A percentile compares a stretch with the other conserved stretches of the same genome.
Evolutionary conservation across 192 early-diverging fungal genomes (phyloP).

Genomic region (Anaeromyces robustus): DNA sequence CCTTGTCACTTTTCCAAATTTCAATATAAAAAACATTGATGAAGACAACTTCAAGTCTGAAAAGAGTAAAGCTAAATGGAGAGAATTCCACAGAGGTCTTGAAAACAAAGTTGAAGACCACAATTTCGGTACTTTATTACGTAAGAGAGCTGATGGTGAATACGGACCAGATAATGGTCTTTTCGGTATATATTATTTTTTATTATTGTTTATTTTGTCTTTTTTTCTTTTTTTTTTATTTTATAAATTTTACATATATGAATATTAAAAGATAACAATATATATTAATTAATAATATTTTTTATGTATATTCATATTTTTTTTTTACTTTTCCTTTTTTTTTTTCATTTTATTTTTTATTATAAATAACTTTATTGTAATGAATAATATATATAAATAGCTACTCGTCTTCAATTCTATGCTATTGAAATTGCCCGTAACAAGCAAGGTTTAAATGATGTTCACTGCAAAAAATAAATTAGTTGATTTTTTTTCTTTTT

Average conservation of each 20-base stretch:
- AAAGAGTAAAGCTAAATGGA: slow-evolving; percentile 72
- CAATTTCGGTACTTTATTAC: slow-evolving; percentile 84
- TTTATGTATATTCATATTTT: background rate
- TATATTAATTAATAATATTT: too few relatives aligned
- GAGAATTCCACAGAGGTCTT: slow-evolving; percentile 71
- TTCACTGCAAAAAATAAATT: background rate
- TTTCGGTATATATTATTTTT: slow-evolving; percentile 46
- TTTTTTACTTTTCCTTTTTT: slow-evolving; percentile 2
- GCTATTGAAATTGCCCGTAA: slow-evolving; percentile 86
- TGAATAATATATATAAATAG: too few relatives aligned
- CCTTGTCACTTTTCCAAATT: slow-evolving; percentile 52
- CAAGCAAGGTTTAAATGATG: slow-evolving; percentile 58
- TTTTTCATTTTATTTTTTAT: too few relatives aligned
- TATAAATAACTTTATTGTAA: too few relatives aligned
- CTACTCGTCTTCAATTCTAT: slow-evolving; percentile 67
- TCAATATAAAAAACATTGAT: slow-evolving; percentile 51
- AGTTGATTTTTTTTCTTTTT: too few relatives aligned
- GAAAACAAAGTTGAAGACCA: slow-evolving; percentile 74
- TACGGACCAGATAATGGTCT: slow-evolving; percentile 79
- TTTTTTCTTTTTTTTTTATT: background rate
- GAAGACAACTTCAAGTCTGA: slow-evolving; percentile 72
- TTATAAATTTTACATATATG: too few relatives aligned
- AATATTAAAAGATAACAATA: background rate
- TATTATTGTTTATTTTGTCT: slow-evolving; percentile 6
- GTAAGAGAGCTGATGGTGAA: slow-evolving; percentile 55